phyloP scores from a whole-genome alignment of 2,329 filamentous ascomycete genomes.

The Aureobasidium sp. region DNA sequence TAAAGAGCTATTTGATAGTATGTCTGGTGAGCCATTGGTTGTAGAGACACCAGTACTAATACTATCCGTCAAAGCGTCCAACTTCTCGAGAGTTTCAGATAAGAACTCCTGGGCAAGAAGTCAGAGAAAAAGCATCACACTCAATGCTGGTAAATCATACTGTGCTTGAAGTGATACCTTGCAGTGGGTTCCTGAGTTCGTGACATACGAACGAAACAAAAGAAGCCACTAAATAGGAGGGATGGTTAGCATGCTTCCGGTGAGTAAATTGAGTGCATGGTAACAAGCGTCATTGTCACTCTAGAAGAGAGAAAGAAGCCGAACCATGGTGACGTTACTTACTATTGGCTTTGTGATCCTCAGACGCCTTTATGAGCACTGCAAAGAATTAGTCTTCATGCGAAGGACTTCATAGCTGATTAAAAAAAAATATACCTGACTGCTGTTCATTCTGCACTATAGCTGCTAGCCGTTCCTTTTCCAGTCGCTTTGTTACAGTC shows the following conservation, averaged over 20 bases:
- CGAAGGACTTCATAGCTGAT: background rate
- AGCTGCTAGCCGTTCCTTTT: constrained; percentile 13
- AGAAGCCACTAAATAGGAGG: no score
- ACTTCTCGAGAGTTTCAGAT: constrained; percentile 9
- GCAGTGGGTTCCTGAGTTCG: constrained; percentile 16
- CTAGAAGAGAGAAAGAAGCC: no score
- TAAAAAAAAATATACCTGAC: background rate
- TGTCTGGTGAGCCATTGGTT: background rate
- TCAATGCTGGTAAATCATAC: background rate
- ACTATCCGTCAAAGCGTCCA: background rate
- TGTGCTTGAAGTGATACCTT: constrained; percentile 9
- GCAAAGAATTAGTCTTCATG: background rate
- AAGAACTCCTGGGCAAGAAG: background rate
- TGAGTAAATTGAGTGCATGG: no score
- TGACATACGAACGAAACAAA: constrained; percentile 19
- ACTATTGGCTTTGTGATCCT: constrained; percentile 16
- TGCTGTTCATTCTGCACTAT: constrained; percentile 18
- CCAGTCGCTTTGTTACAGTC: constrained; percentile 10
- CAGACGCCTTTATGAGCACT: constrained; percentile 14
- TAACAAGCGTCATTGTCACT: no score
- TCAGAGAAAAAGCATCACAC: background rate
- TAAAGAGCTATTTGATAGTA: background rate
- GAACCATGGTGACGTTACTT: no score
- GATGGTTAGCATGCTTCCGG: no score
- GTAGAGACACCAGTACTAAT: background rate